Evolutionary conservation across 768 basidiomycete species (phyloP), one percentile per base, ranked within the genome.

Genomic region (Paxillus ammoniavirescens): DNA sequence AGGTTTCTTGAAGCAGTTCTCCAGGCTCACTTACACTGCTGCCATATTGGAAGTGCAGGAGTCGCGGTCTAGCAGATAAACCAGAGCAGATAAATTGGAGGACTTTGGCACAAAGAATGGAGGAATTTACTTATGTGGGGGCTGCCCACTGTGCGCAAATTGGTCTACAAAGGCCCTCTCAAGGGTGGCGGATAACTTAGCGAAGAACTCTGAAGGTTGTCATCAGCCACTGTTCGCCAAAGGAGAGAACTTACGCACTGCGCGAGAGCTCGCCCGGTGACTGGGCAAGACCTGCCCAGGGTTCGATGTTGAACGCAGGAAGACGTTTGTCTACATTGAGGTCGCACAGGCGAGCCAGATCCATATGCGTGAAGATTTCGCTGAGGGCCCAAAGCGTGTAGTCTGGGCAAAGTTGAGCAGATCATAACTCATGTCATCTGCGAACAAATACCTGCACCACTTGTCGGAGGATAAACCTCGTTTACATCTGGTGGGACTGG

Each of bases 291-390:
- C 50, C 72, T 45, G 59, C 73, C 72, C 73, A 75, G 5, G 75
- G 67, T 13, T 67, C 65, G 5, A 80, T 74, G 3, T 72, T 64
- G 49, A 86, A 75, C 0, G 76, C 76, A 2, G 75, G 68, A 23
- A 87, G 66, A 5, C 77, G 70, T 10, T 77, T 73, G 31, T 78
- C 78, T 38, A 82, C 79, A 31, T 79, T 75, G 18, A 90, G 76
- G 36, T 81, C 77, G 33, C 78, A 75, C 10, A 89, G 62, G 13
- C 78, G 73, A 5, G 82, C 86, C 10, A 87, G 71, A 58, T 91
- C 88, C 74, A 91, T 78, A 58, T 87, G 81, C 2, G 81, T 79
- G 63, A 84, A 88, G 42, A 86, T 74, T 64, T 89, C 87, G 42
- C 86, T 73, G 41, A 89, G 66, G 26, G 76, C 75, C 77, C 80